A percentile compares a stretch with the other conserved stretches of the same genome.
phyloP scores from a whole-genome alignment of 495 filamentous ascomycete genomes.

The Penicillium turbatum region DNA sequence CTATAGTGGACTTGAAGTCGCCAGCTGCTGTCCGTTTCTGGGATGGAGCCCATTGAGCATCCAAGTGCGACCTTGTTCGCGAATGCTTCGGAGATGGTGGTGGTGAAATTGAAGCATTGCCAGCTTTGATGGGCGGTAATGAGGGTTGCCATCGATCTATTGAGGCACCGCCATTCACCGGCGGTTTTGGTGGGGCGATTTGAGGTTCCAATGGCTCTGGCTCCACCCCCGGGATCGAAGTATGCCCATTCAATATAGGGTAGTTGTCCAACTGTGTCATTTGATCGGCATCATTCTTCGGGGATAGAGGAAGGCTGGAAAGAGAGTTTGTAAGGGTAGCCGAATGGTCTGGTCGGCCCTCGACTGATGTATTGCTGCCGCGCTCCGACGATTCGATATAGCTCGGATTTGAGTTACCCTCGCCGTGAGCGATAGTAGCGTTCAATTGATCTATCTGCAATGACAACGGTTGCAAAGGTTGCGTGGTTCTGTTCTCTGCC shows the following conservation, averaged over 20 bases:
- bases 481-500: conserved; percentile 19
- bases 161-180: conserved; percentile 8
- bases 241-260: conserved; percentile 6
- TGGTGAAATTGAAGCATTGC: conserved; percentile 13
- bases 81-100: conserved; percentile 7
- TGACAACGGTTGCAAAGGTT: conserved; percentile 19
- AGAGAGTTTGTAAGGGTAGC: conserved; percentile 19
- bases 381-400: conserved; percentile 27
- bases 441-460: conserved; percentile 24
- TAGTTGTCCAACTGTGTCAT: conserved; percentile 11
- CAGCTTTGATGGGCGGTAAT: conserved; percentile 9
- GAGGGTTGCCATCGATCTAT: conserved; percentile 8
- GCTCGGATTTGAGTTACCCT: background rate
- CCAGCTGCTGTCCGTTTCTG: conserved; percentile 66
- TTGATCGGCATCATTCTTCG: conserved; percentile 11
- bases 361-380: conserved; percentile 21
- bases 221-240: conserved; percentile 8
- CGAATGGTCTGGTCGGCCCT: conserved; percentile 20
- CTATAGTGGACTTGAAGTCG: conserved; percentile 50
- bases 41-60: conserved; percentile 18
- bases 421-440: conserved; percentile 10
- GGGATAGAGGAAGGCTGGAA: conserved; percentile 15
- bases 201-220: conserved; percentile 2
- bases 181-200: conserved; percentile 4
- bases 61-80: conserved; percentile 9